Evolutionary conservation across 306 rosid genomes (phyloP).

Genomic region (Quillaja saponaria): DNA sequence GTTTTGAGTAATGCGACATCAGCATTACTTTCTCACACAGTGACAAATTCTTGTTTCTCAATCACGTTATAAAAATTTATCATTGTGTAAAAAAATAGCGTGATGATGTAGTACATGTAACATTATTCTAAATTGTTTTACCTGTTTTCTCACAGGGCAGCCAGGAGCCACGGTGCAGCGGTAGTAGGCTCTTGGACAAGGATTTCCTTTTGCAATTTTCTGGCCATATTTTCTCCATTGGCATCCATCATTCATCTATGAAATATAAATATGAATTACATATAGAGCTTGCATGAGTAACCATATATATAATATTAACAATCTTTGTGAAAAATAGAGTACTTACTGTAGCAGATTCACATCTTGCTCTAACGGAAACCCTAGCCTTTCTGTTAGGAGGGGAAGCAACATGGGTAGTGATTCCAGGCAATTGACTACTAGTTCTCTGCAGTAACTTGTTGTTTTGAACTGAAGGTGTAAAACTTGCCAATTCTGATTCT

Average conservation of each 20-base stretch:
- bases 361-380: constrained; percentile 96
- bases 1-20: too few species aligned
- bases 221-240: constrained; percentile 99
- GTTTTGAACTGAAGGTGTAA: constrained; percentile 39
- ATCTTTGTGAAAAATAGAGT: neutral
- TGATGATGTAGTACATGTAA: too few species aligned
- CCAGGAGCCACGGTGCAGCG: constrained; percentile 90
- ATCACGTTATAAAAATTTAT: too few species aligned
- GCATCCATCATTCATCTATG: constrained; percentile 90
- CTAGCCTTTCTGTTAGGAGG: constrained; percentile 83
- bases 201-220: constrained; percentile 89
- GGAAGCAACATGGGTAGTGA: constrained; percentile 40
- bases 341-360: constrained; percentile 87
- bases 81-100: too few species aligned
- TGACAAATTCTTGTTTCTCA: too few species aligned
- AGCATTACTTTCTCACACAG: too few species aligned
- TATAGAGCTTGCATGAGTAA: too few species aligned
- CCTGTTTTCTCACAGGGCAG: constrained; percentile 95
- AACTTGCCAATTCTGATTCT: constrained; percentile 31
- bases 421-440: constrained; percentile 23
- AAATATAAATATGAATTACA: too few species aligned
- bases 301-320: too few species aligned
- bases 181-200: constrained; percentile 94
- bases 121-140: constrained; percentile 20
- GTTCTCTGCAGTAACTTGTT: constrained; percentile 39